Conservation (phyloP, 768 basidiomycete genomes). For the Tricholoma sp. region DNA sequence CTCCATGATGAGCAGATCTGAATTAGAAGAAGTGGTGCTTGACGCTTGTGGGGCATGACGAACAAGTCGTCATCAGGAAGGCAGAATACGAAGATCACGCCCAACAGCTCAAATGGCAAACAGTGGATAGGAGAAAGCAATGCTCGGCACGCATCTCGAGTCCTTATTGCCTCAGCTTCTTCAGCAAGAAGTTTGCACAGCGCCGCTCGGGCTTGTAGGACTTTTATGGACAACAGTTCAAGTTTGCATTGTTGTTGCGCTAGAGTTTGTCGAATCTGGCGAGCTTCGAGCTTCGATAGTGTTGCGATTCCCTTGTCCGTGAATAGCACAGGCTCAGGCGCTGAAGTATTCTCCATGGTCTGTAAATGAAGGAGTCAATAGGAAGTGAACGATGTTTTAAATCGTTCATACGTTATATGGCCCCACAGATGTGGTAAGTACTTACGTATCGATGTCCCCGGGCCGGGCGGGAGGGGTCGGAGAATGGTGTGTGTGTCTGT, state of each 20-base stretch:
- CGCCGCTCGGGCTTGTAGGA: constrained; percentile 3
- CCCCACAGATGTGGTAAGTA: too few species aligned
- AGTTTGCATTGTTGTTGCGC: background rate
- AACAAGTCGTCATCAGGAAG: constrained; percentile 1
- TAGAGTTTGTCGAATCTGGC: too few species aligned
- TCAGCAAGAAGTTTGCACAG: constrained; percentile 3
- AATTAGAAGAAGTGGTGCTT: constrained; percentile 5
- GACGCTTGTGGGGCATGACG: background rate
- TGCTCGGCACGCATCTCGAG: constrained; percentile 1
- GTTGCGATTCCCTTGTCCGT: too few species aligned
- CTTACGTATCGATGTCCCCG: too few species aligned
- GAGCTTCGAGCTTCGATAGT: too few species aligned
- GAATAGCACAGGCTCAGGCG: too few species aligned
- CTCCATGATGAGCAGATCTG: constrained; percentile 6
- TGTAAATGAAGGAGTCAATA: background rate
- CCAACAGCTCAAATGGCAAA: constrained; percentile 3
- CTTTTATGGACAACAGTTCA: background rate
- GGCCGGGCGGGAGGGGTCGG: too few species aligned
- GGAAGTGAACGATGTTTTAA: too few species aligned
- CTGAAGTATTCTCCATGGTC: background rate
- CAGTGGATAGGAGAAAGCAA: constrained; percentile 6
- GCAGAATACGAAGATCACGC: background rate
- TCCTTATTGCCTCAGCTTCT: background rate
- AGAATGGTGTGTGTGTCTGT: too few species aligned
- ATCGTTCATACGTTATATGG: too few species aligned